phyloP scores from a whole-genome alignment of 1,284 basidiomycete genomes.

The Heterobasidion annosum region DNA sequence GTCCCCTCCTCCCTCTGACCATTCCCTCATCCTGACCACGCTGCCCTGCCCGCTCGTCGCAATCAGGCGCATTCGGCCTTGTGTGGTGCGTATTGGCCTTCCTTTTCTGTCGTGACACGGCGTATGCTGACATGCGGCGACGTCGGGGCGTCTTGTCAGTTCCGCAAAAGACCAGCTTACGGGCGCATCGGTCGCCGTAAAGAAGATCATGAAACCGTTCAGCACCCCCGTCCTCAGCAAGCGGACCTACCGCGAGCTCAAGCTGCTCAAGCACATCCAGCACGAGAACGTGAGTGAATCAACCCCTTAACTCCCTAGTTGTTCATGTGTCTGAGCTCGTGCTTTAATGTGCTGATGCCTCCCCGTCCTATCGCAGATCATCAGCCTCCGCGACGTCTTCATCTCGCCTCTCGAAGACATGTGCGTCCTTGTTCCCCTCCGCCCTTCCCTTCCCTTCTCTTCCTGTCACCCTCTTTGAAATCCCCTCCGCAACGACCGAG shows the following conservation, averaged over 20 bases:
- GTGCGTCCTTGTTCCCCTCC: conserved; percentile 32
- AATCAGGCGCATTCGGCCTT: conserved; percentile 83
- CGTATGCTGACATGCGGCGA: neutral
- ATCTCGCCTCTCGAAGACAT: conserved; percentile 98
- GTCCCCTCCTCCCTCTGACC: conserved; percentile 17
- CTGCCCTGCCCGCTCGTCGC: conserved; percentile 8
- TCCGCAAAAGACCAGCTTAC: conserved; percentile 98
- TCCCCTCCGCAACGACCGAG: no score
- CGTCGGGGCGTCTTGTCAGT: conserved; percentile 29
- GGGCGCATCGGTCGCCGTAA: conserved; percentile 91
- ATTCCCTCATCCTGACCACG: conserved; percentile 11
- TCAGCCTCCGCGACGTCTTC: conserved; percentile 97
- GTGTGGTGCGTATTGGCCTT: conserved; percentile 63
- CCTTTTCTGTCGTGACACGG: neutral
- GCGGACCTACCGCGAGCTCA: conserved; percentile 96
- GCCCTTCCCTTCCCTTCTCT: neutral
- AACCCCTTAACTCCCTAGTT: neutral
- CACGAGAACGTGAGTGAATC: conserved; percentile 81
- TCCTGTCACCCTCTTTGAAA: conserved; percentile 1
- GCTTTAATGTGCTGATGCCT: neutral
- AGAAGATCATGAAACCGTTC: conserved; percentile 99
- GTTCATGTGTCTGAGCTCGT: neutral
- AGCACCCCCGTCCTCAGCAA: conserved; percentile 97
- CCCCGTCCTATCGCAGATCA: conserved; percentile 60
- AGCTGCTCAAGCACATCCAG: conserved; percentile 96